These are phyloP conservation scores for Xylariaceae sp. DNA, from an alignment of 2,329 filamentous ascomycete species.

Conservation along the genomic window DNA sequence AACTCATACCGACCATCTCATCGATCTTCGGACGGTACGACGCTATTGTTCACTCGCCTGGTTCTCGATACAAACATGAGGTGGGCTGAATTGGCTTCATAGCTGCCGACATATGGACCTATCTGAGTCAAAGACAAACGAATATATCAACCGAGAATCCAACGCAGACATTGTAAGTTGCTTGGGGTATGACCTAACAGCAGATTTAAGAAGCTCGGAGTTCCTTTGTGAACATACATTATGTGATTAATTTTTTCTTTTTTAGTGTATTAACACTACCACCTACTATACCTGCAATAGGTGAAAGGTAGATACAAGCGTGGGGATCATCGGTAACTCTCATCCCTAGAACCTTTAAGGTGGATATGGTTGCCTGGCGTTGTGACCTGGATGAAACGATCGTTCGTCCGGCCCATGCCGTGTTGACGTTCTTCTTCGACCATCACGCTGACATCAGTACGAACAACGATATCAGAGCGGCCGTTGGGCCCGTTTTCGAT, in stretches of 20 bases:
- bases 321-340: conserved; percentile 12
- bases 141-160: no score
- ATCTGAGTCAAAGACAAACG: no score
- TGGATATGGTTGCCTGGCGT: conserved; percentile 18
- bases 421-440: conserved; percentile 17
- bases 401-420: conserved; percentile 12
- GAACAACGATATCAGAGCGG: conserved; percentile 25
- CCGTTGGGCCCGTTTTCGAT: conserved; percentile 14
- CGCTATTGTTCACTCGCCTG: no score
- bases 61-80: no score
- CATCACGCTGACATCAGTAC: conserved; percentile 26
- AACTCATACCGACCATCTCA: no score
- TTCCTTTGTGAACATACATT: no score
- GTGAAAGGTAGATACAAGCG: background rate
- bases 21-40: no score
- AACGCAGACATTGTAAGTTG: no score
- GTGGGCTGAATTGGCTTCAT: no score
- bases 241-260: background rate
- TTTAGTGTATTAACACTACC: background rate
- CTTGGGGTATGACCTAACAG: no score
- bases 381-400: conserved; percentile 22
- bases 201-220: no score
- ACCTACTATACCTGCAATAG: background rate
- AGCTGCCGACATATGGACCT: no score
- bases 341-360: conserved; percentile 14